Evolutionary conservation across 371 early-diverging fungal genomes (phyloP).

Genomic region (Saksenaea vasiformis): DNA sequence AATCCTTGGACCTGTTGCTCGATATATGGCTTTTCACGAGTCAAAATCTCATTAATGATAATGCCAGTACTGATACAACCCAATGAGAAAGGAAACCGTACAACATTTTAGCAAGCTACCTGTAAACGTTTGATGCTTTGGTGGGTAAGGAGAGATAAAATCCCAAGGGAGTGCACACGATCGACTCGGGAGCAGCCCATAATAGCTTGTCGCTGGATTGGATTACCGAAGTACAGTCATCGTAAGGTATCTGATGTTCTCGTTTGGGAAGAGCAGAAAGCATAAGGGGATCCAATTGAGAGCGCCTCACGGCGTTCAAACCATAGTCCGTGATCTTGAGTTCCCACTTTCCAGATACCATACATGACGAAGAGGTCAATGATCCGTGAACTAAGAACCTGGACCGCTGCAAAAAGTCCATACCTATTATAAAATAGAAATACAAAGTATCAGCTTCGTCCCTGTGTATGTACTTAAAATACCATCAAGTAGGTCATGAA

Average conservation of each 20-base stretch:
- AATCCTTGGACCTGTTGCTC: conserved; percentile 13
- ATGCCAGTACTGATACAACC: conserved; percentile 40
- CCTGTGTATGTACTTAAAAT: neutral
- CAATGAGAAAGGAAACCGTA: neutral
- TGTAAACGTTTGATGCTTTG: conserved; percentile 43
- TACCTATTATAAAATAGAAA: conserved; percentile 20
- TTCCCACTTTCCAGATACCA: conserved; percentile 55
- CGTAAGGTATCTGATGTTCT: neutral
- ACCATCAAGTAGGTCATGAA: conserved; percentile 49
- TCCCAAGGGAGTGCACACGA: conserved; percentile 22
- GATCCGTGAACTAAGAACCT: conserved; percentile 49
- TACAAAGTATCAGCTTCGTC: neutral
- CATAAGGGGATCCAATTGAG: conserved; percentile 22
- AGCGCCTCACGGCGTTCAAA: conserved; percentile 25
- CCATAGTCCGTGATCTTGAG: conserved; percentile 57
- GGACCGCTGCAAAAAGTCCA: conserved; percentile 54
- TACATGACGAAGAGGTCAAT: conserved; percentile 45
- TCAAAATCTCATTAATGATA: conserved; percentile 53
- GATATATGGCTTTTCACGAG: conserved; percentile 41
- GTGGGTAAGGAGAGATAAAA: conserved; percentile 33
- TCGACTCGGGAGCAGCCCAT: conserved; percentile 52
- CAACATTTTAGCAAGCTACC: conserved; percentile 16
- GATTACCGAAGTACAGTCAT: neutral
- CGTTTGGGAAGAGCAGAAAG: conserved; percentile 14
- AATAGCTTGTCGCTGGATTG: conserved; percentile 24